Base-by-base conservation (phyloP, 2,329 filamentous ascomycete species). In the Fusarium circinatum region DNA sequence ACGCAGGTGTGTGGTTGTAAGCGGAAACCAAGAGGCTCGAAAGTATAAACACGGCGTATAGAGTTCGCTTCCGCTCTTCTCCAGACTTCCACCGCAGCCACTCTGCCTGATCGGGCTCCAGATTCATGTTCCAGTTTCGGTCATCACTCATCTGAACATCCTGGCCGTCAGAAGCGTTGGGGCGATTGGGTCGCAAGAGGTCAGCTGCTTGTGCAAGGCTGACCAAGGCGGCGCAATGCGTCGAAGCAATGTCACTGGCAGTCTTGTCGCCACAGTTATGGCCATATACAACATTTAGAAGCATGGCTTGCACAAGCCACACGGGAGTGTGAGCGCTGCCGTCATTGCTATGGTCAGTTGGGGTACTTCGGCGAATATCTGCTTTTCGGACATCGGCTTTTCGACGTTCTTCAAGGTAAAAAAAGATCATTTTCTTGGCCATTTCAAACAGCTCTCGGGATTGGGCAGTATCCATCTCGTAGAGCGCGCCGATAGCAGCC, bases 221-320 rank as follows among this genome's bases (percentile, higher is more conserved):
- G 60, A 98, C 94, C 47, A 99, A 85, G 26, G 95, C 94, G 13
- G 95, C 94, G 80, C 94, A 97, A 80, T 98, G 96, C 3, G 94
- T 98, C 72, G 93, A 95, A 3, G 96, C 96, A 78, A 97, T 97
- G 80, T 98, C 95, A 68, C 94, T 94, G 28, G 94, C 93, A 61
- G 91, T 92, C 84, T 97, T 96, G 81, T 98, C 96, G 42, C 94
- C 94, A 80, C 95, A 97, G 75, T 97, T 97, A 82, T 98, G 94
- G 20, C 96, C 96, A 80, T 98, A 98, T 22, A 98, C 93, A 42
- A 98, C 94, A 80, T 98, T 98, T 57, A 99, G 87, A 14, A 98
- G 86, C 96, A 98, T 98, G 1, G 96, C 94, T 82, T 98, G 96
- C 22, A 98, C 95, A 32, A 99, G 88, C 95, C 96, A 98, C 45